Conservation (phyloP, 805 yeast genomes). For the Pichia membranifaciens region DNA sequence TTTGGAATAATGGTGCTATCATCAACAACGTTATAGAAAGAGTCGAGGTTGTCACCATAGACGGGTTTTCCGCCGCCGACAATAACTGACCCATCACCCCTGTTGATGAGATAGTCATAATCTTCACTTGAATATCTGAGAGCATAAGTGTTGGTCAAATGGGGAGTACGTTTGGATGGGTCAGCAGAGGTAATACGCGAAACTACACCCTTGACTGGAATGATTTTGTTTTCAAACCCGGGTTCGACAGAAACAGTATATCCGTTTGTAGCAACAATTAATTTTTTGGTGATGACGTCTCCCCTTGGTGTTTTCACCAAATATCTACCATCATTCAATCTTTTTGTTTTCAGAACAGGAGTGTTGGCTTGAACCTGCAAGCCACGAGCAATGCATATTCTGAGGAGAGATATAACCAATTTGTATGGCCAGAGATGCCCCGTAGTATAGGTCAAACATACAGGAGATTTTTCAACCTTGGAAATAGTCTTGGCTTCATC, state of each 20-base stretch:
- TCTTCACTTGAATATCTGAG: neutral
- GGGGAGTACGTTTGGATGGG: neutral
- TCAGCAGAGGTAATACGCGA: neutral
- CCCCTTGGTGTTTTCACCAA: neutral
- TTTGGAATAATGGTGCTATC: conserved; percentile 1
- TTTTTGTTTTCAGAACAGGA: neutral
- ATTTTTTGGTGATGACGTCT: neutral
- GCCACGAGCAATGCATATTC: neutral
- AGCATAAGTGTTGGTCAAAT: neutral
- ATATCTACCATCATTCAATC: neutral
- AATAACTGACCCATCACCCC: conserved; percentile 2
- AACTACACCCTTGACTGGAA: neutral
- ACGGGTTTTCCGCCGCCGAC: neutral
- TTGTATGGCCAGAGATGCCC: conserved; percentile 41
- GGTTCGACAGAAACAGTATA: neutral
- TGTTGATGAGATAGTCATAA: neutral
- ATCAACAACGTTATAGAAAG: neutral
- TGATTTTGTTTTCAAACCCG: neutral
- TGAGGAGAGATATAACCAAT: conserved; percentile 24
- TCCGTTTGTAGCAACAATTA: neutral
- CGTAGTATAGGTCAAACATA: conserved; percentile 21
- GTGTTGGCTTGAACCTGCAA: conserved; percentile 1
- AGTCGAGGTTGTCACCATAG: neutral
- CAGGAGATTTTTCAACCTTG: neutral
- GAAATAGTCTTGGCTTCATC: neutral